Evolutionary conservation across 106 monocot species (phyloP).

Genomic region (Narthecium ossifragum): DNA sequence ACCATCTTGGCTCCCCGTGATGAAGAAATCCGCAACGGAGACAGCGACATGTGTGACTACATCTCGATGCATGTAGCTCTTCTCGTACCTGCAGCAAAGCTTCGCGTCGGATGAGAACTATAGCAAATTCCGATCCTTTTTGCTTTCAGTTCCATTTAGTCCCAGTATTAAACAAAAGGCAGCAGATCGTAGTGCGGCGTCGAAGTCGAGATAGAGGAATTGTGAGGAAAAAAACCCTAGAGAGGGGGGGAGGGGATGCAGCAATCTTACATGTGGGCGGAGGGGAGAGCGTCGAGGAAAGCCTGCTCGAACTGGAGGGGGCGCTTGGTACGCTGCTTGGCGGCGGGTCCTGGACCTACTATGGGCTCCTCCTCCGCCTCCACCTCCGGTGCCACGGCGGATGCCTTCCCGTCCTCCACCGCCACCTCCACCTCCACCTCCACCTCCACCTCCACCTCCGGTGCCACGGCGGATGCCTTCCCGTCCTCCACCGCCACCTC

Average conservation of each 20-base stretch:
- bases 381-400: not conserved
- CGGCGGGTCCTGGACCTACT: constrained; percentile 76
- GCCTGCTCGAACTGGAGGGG: constrained; percentile 97
- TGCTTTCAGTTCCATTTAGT: no score
- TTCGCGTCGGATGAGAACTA: no score
- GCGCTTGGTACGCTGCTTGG: constrained; percentile 55
- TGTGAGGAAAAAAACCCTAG: not conserved
- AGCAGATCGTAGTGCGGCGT: not conserved
- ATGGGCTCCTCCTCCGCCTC: constrained; percentile 35
- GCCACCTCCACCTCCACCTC: not conserved
- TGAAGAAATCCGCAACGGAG: constrained; percentile 83
- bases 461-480: not conserved
- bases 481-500: constrained; percentile 26
- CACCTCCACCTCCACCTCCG: not conserved
- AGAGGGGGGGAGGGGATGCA: not conserved
- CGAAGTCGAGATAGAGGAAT: not conserved
- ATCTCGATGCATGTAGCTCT: constrained; percentile 98
- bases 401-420: not conserved
- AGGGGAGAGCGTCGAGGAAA: constrained; percentile 86
- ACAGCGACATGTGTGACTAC: constrained; percentile 93
- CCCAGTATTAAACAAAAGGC: no score
- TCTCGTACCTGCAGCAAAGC: constrained; percentile 71
- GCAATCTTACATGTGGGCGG: constrained; percentile 69
- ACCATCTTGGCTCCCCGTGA: constrained; percentile 87
- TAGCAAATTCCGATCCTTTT: not conserved